Conservation (phyloP, 2,329 filamentous ascomycete species). For the Diplodia mutila region DNA sequence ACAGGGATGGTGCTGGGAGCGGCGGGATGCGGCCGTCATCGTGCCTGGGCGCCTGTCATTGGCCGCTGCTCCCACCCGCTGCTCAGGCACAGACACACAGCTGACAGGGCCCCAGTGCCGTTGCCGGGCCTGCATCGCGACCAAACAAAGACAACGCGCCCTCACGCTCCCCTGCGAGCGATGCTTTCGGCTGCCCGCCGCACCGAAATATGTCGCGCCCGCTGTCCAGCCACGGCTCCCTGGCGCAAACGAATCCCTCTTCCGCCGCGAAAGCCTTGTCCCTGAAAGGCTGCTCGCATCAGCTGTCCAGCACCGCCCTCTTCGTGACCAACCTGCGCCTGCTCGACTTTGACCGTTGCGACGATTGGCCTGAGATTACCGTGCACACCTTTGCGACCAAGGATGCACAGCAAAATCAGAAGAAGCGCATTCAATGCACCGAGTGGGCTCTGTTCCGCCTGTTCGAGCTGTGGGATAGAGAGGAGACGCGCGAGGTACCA, state of each 20-base stretch:
- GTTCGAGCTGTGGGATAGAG: conserved; percentile 80
- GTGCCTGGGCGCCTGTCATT: conserved; percentile 2
- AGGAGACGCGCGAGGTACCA: conserved; percentile 72
- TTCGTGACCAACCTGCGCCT: conserved; percentile 85
- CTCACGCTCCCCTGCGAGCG: conserved; percentile 1
- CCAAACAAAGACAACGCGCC: conserved; percentile 13
- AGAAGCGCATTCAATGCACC: conserved; percentile 77
- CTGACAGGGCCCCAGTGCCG: not conserved
- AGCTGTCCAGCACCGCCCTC: conserved; percentile 47
- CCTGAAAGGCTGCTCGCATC: conserved; percentile 16
- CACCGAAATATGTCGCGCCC: conserved; percentile 27
- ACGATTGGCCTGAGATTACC: conserved; percentile 81
- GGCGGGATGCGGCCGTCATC: conserved; percentile 5
- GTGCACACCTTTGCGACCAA: conserved; percentile 69
- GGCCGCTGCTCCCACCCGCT: not conserved
- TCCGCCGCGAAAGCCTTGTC: not conserved
- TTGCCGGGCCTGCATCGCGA: conserved; percentile 12
- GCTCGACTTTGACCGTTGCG: conserved; percentile 73
- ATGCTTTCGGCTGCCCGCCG: not conserved
- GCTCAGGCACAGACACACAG: not conserved
- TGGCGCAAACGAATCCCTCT: conserved; percentile 28
- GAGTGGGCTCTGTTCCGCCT: conserved; percentile 93
- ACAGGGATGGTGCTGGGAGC: conserved; percentile 14
- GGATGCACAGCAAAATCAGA: conserved; percentile 72
- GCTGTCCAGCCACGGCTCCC: conserved; percentile 20